A percentile compares a stretch with the other conserved stretches of the same genome.
Evolutionary conservation across 306 rosid species (phyloP).

Genomic region (Quercus robur): DNA sequence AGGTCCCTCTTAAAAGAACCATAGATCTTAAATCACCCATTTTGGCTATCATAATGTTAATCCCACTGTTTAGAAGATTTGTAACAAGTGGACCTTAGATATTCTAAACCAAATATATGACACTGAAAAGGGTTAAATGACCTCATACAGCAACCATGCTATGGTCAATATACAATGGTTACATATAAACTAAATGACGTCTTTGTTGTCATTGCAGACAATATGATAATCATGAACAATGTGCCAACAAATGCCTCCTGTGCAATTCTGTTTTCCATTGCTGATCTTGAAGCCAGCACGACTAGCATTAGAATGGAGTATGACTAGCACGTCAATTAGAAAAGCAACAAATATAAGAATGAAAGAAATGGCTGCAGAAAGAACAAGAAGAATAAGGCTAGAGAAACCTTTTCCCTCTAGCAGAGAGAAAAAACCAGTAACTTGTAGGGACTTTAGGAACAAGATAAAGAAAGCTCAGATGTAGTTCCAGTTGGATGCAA

Average conservation of each 20-base stretch:
- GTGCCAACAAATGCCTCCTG: neutral
- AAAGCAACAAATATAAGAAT: neutral
- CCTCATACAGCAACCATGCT: too few relatives aligned
- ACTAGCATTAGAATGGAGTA: neutral
- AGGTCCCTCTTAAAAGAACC: too few relatives aligned
- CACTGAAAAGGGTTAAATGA: too few relatives aligned
- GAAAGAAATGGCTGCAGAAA: neutral
- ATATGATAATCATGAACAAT: neutral
- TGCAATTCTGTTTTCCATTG: neutral
- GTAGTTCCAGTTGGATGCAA: conserved; percentile 9
- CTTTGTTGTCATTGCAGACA: neutral
- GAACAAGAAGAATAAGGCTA: neutral
- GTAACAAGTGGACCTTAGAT: too few relatives aligned
- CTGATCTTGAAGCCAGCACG: neutral
- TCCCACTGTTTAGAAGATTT: too few relatives aligned
- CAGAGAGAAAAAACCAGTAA: neutral
- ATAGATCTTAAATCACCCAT: too few relatives aligned
- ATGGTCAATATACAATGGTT: too few relatives aligned
- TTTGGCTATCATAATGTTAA: too few relatives aligned
- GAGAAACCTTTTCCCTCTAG: neutral
- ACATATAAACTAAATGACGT: neutral
- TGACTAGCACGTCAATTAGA: neutral
- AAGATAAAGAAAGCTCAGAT: neutral
- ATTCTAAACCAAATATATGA: too few relatives aligned
- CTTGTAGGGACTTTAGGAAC: neutral